Evolutionary conservation across 768 basidiomycete species (phyloP).

Genomic region (Vararia minispora): DNA sequence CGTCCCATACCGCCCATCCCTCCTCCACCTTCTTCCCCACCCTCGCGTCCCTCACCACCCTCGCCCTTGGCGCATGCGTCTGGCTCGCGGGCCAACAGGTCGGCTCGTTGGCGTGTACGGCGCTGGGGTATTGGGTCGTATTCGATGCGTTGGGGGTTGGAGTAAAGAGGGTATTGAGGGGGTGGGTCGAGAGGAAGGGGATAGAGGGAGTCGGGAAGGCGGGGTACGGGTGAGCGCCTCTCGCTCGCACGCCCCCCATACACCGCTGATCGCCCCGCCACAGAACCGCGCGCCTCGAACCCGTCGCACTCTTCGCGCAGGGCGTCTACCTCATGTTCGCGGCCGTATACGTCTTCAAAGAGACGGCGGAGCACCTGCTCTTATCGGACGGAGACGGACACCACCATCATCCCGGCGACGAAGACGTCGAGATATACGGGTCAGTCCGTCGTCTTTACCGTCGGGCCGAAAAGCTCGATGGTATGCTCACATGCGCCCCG

Average conservation of each 20-base stretch:
- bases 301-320: slow-evolving; percentile 76
- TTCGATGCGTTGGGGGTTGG: slow-evolving; percentile 85
- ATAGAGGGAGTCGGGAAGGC: slow-evolving; percentile 20
- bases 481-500: not conserved
- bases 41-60: slow-evolving; percentile 28
- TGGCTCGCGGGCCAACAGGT: slow-evolving; percentile 88
- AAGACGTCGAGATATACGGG: slow-evolving; percentile 29
- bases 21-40: slow-evolving; percentile 42
- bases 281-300: slow-evolving; percentile 58
- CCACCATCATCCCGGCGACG: slow-evolving; percentile 62
- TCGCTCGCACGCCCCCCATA: too few relatives aligned
- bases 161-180: slow-evolving; percentile 34
- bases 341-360: slow-evolving; percentile 93
- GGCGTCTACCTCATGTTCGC: slow-evolving; percentile 91
- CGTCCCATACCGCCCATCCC: slow-evolving; percentile 7
- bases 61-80: slow-evolving; percentile 56
- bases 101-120: slow-evolving; percentile 81
- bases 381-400: slow-evolving; percentile 57
- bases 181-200: too few relatives aligned
- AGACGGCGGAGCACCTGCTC: slow-evolving; percentile 87
- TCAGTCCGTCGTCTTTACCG: slow-evolving; percentile 27
- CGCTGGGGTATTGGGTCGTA: slow-evolving; percentile 92
- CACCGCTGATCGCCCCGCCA: not conserved
- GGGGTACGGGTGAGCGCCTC: slow-evolving; percentile 53
- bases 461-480: not conserved